A percentile compares a stretch with the other conserved stretches of the same genome.
Evolutionary conservation across 495 filamentous ascomycete species (phyloP).

Genomic region (Cercophora newfieldiana): DNA sequence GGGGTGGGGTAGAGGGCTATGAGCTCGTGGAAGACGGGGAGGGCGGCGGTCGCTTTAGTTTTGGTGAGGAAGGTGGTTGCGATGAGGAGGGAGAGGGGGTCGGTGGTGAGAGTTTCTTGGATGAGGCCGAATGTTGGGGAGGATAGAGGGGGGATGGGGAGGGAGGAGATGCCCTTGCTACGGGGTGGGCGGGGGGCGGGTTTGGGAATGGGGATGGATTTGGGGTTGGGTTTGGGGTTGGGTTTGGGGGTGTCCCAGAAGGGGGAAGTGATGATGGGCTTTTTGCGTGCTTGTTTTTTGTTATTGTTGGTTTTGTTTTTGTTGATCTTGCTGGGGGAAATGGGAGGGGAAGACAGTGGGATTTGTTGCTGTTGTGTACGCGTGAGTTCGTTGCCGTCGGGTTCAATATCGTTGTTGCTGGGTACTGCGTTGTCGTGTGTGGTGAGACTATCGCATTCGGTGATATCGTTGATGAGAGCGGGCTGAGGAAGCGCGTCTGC

Average conservation of each 20-base stretch:
- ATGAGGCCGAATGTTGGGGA: constrained; percentile 70
- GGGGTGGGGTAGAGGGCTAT: constrained; percentile 69
- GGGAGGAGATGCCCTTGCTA: constrained; percentile 59
- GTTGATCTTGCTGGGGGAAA: background rate
- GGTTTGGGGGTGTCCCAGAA: background rate
- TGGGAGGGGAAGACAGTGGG: background rate
- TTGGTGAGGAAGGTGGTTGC: constrained; percentile 82
- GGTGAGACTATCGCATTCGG: background rate
- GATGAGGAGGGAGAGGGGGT: constrained; percentile 72
- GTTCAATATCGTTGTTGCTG: background rate
- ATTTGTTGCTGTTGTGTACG: background rate
- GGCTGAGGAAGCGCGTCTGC: background rate
- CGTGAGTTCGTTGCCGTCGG: background rate
- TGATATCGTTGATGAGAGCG: background rate
- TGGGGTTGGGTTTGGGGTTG: background rate
- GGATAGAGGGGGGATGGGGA: constrained; percentile 70
- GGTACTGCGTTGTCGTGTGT: background rate
- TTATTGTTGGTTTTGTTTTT: background rate
- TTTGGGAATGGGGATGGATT: background rate
- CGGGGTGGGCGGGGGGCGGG: constrained; percentile 34
- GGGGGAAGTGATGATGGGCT: constrained; percentile 18
- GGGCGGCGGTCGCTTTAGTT: constrained; percentile 70
- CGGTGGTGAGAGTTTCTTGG: constrained; percentile 72
- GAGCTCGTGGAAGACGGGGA: constrained; percentile 72
- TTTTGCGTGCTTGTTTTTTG: constrained; percentile 22